phyloP scores from a whole-genome alignment of 2,329 filamentous ascomycete species.

The Apiospora koreana region DNA sequence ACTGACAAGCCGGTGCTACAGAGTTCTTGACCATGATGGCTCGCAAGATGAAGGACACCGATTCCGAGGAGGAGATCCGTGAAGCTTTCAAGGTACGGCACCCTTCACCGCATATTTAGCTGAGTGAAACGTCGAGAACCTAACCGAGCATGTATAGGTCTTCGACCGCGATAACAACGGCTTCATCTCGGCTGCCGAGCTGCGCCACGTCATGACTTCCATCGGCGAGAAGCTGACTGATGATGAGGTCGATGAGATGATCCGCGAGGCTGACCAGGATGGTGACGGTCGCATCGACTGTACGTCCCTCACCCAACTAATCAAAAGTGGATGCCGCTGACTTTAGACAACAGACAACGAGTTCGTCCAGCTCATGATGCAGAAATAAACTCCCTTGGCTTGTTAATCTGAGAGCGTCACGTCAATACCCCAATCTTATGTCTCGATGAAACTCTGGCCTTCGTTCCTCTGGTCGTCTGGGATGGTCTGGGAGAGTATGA shows the following conservation, averaged over 20 bases:
- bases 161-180: slow-evolving; percentile 92
- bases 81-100: slow-evolving; percentile 77
- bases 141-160: slow-evolving; percentile 44
- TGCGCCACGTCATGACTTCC: slow-evolving; percentile 89
- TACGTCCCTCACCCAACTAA: slow-evolving; percentile 43
- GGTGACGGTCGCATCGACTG: slow-evolving; percentile 88
- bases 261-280: slow-evolving; percentile 86
- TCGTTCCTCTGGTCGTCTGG: slow-evolving; percentile 15
- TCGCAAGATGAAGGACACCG: slow-evolving; percentile 91
- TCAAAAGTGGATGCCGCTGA: slow-evolving; percentile 22
- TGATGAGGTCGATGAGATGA: slow-evolving; percentile 92
- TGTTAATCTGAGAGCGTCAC: neutral
- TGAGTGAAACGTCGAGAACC: neutral
- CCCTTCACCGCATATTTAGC: neutral
- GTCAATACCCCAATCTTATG: slow-evolving; percentile 15
- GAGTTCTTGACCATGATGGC: slow-evolving; percentile 95
- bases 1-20: slow-evolving; percentile 35
- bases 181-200: slow-evolving; percentile 85
- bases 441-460: slow-evolving; percentile 16
- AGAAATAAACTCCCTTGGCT: slow-evolving; percentile 65
- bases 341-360: slow-evolving; percentile 68
- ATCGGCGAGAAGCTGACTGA: slow-evolving; percentile 91
- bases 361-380: slow-evolving; percentile 94
- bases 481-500: slow-evolving; percentile 14
- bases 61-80: slow-evolving; percentile 87